phyloP scores from a whole-genome alignment of 306 rosid genomes.

The Medicago arabica region DNA sequence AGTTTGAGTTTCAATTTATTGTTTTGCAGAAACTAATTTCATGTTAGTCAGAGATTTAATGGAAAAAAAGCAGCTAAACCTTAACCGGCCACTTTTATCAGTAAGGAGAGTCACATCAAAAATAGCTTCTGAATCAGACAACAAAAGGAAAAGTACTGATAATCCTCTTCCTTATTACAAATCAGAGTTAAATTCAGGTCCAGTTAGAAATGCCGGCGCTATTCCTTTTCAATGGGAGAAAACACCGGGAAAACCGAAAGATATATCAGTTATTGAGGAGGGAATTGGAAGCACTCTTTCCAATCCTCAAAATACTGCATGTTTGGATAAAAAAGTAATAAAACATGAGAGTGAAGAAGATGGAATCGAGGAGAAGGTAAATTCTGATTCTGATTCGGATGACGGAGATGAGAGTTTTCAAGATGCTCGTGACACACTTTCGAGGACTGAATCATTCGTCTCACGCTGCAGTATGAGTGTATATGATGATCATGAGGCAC shows the following conservation, averaged over 20 bases:
- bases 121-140: constrained; percentile 48
- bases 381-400: constrained; percentile 48
- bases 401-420: constrained; percentile 67
- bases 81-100: constrained; percentile 84
- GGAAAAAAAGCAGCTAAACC: constrained; percentile 85
- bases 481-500: constrained; percentile 62
- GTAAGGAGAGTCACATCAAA: constrained; percentile 76
- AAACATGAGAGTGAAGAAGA: constrained; percentile 41
- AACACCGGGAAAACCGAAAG: constrained; percentile 85
- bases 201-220: constrained; percentile 72
- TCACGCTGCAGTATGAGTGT: constrained; percentile 72
- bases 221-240: constrained; percentile 92
- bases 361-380: constrained; percentile 43
- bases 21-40: constrained; percentile 48
- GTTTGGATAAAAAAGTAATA: constrained; percentile 38
- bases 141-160: constrained; percentile 50
- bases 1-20: constrained; percentile 37
- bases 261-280: constrained; percentile 20
- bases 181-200: constrained; percentile 86
- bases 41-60: constrained; percentile 56
- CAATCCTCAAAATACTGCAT: neutral
- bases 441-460: constrained; percentile 77
- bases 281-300: neutral
- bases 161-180: constrained; percentile 61
- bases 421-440: constrained; percentile 75